A percentile compares a stretch with the other conserved stretches of the same genome.
Evolutionary conservation across 805 yeast genomes (phyloP).

Genomic region (Torulaspora maleeae): DNA sequence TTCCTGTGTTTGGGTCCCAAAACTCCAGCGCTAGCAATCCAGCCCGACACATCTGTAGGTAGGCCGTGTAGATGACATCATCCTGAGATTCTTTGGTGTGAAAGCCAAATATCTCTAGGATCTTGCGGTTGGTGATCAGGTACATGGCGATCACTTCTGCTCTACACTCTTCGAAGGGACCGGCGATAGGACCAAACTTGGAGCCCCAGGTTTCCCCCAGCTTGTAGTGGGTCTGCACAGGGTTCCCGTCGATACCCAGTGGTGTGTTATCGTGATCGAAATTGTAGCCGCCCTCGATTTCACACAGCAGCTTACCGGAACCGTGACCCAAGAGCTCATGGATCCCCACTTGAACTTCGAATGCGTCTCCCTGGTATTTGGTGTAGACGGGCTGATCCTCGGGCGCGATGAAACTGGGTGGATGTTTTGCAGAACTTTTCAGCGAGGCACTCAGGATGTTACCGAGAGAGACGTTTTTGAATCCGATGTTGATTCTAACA

Average conservation of each 20-base stretch:
- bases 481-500: conserved; percentile 76
- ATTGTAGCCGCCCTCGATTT: conserved; percentile 63
- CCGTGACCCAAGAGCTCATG: conserved; percentile 92
- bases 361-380: conserved; percentile 72
- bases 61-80: conserved; percentile 61
- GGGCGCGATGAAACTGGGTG: conserved; percentile 59
- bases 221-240: conserved; percentile 64
- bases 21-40: conserved; percentile 78
- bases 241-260: conserved; percentile 52
- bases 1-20: conserved; percentile 76
- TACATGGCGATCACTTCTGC: conserved; percentile 88
- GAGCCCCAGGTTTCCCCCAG: conserved; percentile 91
- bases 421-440: conserved; percentile 45
- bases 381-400: conserved; percentile 54
- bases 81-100: conserved; percentile 52
- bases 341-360: conserved; percentile 90
- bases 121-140: conserved; percentile 61
- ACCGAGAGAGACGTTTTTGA: conserved; percentile 85
- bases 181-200: conserved; percentile 73
- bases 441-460: conserved; percentile 76
- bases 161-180: conserved; percentile 88
- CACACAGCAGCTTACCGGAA: conserved; percentile 70
- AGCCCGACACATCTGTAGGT: conserved; percentile 80
- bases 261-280: conserved; percentile 66
- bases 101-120: conserved; percentile 72